A percentile compares a stretch with the other conserved stretches of the same genome.
These are phyloP conservation scores for Blastobotrys terrestris DNA, from an alignment of 805 yeast species.

Conservation along the genomic window DNA sequence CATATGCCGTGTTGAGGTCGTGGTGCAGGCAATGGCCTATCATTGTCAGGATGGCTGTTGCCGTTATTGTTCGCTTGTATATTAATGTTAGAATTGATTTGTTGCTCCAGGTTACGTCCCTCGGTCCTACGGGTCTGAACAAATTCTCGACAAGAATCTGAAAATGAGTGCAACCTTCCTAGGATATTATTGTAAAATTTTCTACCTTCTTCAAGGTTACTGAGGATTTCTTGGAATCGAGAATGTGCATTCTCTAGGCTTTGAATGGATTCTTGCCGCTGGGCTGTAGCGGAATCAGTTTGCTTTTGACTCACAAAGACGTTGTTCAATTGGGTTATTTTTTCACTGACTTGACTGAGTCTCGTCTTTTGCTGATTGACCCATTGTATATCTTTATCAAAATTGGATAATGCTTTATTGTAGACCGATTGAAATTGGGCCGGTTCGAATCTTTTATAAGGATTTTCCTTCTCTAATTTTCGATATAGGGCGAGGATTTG, in stretches of 20 bases:
- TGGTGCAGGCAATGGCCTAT: background rate
- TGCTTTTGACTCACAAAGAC: conserved; percentile 36
- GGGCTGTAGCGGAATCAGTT: conserved; percentile 27
- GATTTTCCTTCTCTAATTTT: conserved; percentile 14
- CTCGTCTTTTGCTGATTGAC: conserved; percentile 37
- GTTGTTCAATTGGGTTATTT: conserved; percentile 28
- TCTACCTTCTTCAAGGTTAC: conserved; percentile 61
- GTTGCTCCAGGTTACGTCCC: conserved; percentile 44
- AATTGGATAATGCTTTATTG: conserved; percentile 33
- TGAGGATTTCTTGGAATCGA: conserved; percentile 49
- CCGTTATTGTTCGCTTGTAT: background rate
- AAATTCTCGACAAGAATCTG: conserved; percentile 46
- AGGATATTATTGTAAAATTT: conserved; percentile 63
- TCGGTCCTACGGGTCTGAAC: conserved; percentile 46
- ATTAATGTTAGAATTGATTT: background rate
- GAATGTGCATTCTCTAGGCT: conserved; percentile 44
- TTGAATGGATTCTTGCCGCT: conserved; percentile 47
- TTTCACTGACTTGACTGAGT: conserved; percentile 30
- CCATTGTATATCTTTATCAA: conserved; percentile 44
- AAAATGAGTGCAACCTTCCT: conserved; percentile 39
- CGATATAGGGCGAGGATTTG: background rate
- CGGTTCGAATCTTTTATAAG: conserved; percentile 12
- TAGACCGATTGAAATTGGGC: conserved; percentile 23
- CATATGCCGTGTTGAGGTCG: background rate
- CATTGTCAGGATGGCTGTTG: background rate